Base-by-base conservation (phyloP, 2,329 filamentous ascomycete genomes). In the Sclerotinia subarctica region DNA sequence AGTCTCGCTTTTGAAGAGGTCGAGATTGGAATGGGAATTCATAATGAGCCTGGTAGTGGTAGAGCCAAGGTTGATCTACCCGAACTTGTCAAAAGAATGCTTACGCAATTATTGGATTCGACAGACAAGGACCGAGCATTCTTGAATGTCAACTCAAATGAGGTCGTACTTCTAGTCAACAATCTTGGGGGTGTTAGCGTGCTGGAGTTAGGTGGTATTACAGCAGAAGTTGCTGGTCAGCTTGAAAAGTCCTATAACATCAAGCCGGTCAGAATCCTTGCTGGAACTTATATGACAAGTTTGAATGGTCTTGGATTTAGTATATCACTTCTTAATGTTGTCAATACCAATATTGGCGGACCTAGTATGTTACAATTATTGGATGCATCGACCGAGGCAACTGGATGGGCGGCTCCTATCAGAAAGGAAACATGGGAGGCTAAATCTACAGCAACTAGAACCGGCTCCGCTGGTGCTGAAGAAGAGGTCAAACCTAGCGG, bases 261-360 rank as follows among this genome's bases (percentile, higher is more conserved):
- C 73, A 84, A 83, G 72, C 88, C 88, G 0, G 82, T 84, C 32
- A 80, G 88, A 52, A 83, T 89, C 57, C 81, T 91, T 49, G 81
- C 87, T 42, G 87, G 89, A 15, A 90, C 88, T 0, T 92, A 88
- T 79, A 88, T 92, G 83, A 91, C 89, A 24, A 90, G 88, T 71
- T 78, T 92, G 70, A 91, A 92, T 72, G 89, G 88, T 1, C 81
- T 90, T 10, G 90, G 90, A 5, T 92, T 92, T 79, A 90, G 87
- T 70, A 85, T 91, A 67, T 89, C 88, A 4, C 76, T 92, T 17
- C 80, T 92, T 46, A 88, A 86, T 76, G 80, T 90, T 11, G 80
- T 81, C 8, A 86, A 90, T 70, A 86, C 86, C 1, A 67, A 77
- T 51, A 71, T 78, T 52, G 76, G 76, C 3, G 76, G 76, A 44